A percentile compares a stretch with the other conserved stretches of the same genome.
These are phyloP conservation scores for Hypoxylon fragiforme DNA, from an alignment of 495 filamentous ascomycete genomes.

Conservation along the genomic window DNA sequence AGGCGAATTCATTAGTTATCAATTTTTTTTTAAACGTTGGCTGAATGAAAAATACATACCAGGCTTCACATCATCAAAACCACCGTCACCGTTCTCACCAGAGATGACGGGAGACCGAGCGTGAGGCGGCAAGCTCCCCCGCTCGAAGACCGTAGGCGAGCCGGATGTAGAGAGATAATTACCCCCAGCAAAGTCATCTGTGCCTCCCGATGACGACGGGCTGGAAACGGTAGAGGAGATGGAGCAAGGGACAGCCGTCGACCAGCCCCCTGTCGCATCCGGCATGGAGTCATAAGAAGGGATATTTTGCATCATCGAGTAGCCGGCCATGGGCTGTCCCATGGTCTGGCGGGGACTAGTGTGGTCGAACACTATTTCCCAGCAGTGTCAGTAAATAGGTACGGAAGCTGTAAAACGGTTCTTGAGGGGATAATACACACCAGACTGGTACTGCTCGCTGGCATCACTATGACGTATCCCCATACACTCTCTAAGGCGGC, in stretches of 20 bases:
- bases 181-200: slow-evolving; percentile 42
- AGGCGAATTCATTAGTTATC: slow-evolving; percentile 24
- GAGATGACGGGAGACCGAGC: slow-evolving; percentile 28
- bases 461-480: slow-evolving; percentile 20
- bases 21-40: no score
- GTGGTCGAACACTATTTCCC: slow-evolving; percentile 11
- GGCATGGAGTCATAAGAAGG: slow-evolving; percentile 39
- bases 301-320: slow-evolving; percentile 30
- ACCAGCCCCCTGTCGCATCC: slow-evolving; percentile 43
- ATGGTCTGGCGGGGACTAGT: slow-evolving; percentile 26
- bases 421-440: slow-evolving; percentile 9
- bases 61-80: slow-evolving; percentile 35
- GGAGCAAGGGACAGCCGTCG: slow-evolving; percentile 34
- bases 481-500: slow-evolving; percentile 35
- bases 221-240: slow-evolving; percentile 47
- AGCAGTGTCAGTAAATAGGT: slow-evolving; percentile 7
- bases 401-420: background rate
- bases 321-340: slow-evolving; percentile 24
- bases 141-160: slow-evolving; percentile 41
- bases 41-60: slow-evolving; percentile 35
- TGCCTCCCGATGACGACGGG: slow-evolving; percentile 43
- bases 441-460: slow-evolving; percentile 19
- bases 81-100: slow-evolving; percentile 20
- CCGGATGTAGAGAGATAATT: slow-evolving; percentile 45
- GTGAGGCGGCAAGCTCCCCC: slow-evolving; percentile 26